Evolutionary conservation across 1,284 basidiomycete genomes (phyloP), one percentile per base, ranked within the genome.

Genomic region (Leccinum ponderosum): DNA sequence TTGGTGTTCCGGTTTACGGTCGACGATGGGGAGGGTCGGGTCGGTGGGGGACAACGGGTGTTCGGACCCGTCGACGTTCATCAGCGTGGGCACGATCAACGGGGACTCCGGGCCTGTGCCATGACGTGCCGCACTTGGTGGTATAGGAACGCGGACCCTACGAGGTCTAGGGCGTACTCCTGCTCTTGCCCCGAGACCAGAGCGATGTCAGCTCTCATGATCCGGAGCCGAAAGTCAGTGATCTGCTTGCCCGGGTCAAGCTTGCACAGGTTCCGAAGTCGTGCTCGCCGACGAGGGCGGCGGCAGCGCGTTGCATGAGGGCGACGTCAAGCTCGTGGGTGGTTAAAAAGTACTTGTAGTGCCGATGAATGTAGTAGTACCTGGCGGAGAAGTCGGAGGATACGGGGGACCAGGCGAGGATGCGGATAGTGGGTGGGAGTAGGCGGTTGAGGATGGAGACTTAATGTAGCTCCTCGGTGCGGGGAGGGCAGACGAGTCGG

Each of bases 81-180:
- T 80, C 20, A 99, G 80, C 11, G 89, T 81, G 15, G 86, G 80
- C 17, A 98, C 79, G 58, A 98, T 78, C 4, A 79, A 79, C 0
- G 94, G 90, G 1, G 78, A 69, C 73, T 99, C 97, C 44, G 95
- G 81, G 0, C 90, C 84, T 0, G 90, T 77, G 94, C 93, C 85
- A 98, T 92, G 75, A 98, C 97, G 73, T 98, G 94, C 48, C 97
- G 85, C 11, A 99, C 97, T 80, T 98, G 97, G 76, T 99, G 95
- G 77, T 97, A 99, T 48, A 99, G 79, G 74, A 98, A 98, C 0
- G 95, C 96, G 0, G 84, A 90, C 1, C 96, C 96, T 47, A 91
- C 79, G 39, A 98, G 86, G 73, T 98, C 93, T 67, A 98, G 83
- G 27, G 97, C 93, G 68, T 88, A 87, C 68, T 76, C 66, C 8